Evolutionary conservation across 2,329 filamentous ascomycete genomes (phyloP).

Genomic region (Hypomyces perniciosus): DNA sequence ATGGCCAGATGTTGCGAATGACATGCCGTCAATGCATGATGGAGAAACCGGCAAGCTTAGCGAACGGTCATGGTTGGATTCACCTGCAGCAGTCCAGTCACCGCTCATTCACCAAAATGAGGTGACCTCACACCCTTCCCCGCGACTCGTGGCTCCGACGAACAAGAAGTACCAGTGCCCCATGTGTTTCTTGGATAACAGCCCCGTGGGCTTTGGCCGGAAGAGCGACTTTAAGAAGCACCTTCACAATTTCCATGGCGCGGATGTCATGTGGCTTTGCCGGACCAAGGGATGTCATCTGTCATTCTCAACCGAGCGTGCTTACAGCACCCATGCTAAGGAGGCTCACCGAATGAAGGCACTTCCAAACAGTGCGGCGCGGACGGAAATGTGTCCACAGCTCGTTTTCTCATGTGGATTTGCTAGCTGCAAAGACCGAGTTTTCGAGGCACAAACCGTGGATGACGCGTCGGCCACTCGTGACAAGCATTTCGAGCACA

Average conservation of each 20-base stretch:
- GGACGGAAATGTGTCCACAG: slow-evolving; percentile 37
- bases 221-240: slow-evolving; percentile 46
- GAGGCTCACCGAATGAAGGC: slow-evolving; percentile 37
- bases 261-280: slow-evolving; percentile 38
- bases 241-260: slow-evolving; percentile 41
- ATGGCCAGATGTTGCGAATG: slow-evolving; percentile 30
- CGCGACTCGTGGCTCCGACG: slow-evolving; percentile 31
- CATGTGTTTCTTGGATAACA: slow-evolving; percentile 41
- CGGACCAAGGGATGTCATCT: slow-evolving; percentile 35
- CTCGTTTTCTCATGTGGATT: slow-evolving; percentile 41
- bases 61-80: slow-evolving; percentile 36
- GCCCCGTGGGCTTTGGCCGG: slow-evolving; percentile 39
- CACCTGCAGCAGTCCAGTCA: slow-evolving; percentile 32
- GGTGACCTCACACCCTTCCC: slow-evolving; percentile 31
- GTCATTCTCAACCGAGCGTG: slow-evolving; percentile 40
- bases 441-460: slow-evolving; percentile 34
- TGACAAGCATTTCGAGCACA: slow-evolving; percentile 42
- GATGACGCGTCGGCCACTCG: slow-evolving; percentile 32
- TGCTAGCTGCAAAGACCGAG: slow-evolving; percentile 34
- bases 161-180: slow-evolving; percentile 40
- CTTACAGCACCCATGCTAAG: slow-evolving; percentile 40
- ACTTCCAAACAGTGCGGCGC: slow-evolving; percentile 35
- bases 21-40: slow-evolving; percentile 30
- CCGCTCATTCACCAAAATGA: slow-evolving; percentile 27
- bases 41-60: slow-evolving; percentile 27